Percentiles rank a stretch among this genome's conserved stretches.
Evolutionary conservation across 2,329 filamentous ascomycete genomes (phyloP).

Genomic region (Cladobotryum mycophilum): DNA sequence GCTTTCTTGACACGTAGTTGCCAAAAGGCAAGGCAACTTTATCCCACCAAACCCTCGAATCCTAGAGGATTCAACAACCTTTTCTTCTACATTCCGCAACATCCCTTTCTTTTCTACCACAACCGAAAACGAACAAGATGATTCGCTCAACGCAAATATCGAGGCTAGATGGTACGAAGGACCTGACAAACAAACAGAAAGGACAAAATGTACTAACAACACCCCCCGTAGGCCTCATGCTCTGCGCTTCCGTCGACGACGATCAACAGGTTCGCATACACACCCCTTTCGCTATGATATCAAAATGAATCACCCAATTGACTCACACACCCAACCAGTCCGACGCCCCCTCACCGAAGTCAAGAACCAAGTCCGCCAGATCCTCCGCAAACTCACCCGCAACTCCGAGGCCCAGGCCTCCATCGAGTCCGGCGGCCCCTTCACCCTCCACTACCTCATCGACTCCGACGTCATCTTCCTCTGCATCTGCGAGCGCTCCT

Average conservation of each 20-base stretch:
- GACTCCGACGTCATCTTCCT: conserved; percentile 80
- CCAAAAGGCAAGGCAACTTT: neutral
- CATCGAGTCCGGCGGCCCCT: conserved; percentile 76
- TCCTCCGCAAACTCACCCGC: conserved; percentile 80
- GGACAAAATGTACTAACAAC: neutral
- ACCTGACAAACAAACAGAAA: too few relatives aligned
- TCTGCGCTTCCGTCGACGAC: conserved; percentile 92
- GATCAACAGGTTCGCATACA: conserved; percentile 46
- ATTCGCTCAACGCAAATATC: conserved; percentile 92
- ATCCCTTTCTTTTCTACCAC: neutral
- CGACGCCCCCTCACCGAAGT: conserved; percentile 72
- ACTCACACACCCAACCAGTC: conserved; percentile 31
- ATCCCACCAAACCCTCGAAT: neutral
- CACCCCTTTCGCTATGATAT: too few relatives aligned
- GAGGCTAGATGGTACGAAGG: conserved; percentile 69
- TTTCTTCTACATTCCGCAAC: too few relatives aligned
- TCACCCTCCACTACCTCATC: conserved; percentile 88
- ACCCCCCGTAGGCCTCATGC: conserved; percentile 66
- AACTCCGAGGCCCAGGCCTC: conserved; percentile 86
- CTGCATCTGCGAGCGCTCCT: conserved; percentile 86
- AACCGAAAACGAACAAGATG: conserved; percentile 44
- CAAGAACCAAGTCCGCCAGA: conserved; percentile 84
- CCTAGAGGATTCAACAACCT: too few relatives aligned
- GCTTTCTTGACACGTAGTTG: conserved; percentile 18
- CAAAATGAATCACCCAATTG: too few relatives aligned